Evolutionary conservation across 1,284 basidiomycete species (phyloP).

Genomic region (Ganoderma sinense): DNA sequence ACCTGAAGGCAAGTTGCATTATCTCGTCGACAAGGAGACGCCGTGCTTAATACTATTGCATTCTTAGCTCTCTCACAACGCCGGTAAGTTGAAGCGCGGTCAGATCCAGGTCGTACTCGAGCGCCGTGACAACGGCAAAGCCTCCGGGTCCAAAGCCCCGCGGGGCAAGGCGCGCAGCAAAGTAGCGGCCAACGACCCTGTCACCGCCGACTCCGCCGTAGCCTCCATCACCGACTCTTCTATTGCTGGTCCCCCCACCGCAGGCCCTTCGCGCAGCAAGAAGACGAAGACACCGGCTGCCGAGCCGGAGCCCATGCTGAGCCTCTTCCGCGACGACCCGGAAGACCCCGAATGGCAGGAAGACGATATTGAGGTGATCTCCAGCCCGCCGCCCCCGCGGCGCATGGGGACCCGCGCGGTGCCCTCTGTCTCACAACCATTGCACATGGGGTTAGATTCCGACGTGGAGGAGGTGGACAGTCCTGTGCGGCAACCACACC

Average conservation of each 20-base stretch:
- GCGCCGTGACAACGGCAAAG: slow-evolving; percentile 17
- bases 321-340: slow-evolving; percentile 26
- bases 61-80: slow-evolving; percentile 11
- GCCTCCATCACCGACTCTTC: not conserved
- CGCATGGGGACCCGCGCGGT: slow-evolving; percentile 21
- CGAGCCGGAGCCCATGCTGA: slow-evolving; percentile 11
- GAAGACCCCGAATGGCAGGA: slow-evolving; percentile 22
- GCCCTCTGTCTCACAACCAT: slow-evolving; percentile 21
- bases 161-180: slow-evolving; percentile 16
- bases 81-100: slow-evolving; percentile 7
- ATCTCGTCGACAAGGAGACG: too few species aligned
- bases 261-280: slow-evolving; percentile 7
- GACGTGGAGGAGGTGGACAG: slow-evolving; percentile 28
- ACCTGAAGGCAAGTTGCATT: slow-evolving; percentile 40
- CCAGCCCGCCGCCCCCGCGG: slow-evolving; percentile 23
- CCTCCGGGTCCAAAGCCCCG: not conserved
- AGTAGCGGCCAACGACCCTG: not conserved
- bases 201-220: not conserved
- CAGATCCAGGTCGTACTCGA: slow-evolving; percentile 16
- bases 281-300: slow-evolving; percentile 1
- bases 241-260: slow-evolving; percentile 13
- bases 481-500: slow-evolving; percentile 1
- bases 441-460: slow-evolving; percentile 14
- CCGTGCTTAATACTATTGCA: not conserved
- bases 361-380: slow-evolving; percentile 27